Evolutionary conservation across 495 filamentous ascomycete species (phyloP), one percentile per base, ranked within the genome.

Genomic region (Lophiostoma macrostomum): DNA sequence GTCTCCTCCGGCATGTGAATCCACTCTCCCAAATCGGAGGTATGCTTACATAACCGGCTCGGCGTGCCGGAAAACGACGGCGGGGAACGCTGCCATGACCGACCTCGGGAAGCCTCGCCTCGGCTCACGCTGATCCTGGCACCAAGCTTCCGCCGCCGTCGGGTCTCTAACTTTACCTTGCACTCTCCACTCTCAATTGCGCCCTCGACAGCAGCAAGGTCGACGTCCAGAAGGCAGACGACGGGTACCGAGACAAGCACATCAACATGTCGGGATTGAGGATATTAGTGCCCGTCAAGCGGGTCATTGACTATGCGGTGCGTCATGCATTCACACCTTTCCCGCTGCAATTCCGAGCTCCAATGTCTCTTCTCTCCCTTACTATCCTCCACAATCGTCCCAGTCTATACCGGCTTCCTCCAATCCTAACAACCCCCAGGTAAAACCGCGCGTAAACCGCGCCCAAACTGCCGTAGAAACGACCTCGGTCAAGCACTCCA

Each of bases 261-360:
- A 37, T 44, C 53, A 55, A 13, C 24, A 95, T 95, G 90, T 85
- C 89, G 56, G 80, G 83, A 39, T 78, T 98, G 56, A 80, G 90
- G 68, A 96, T 98, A 69, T 76, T 98, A 54, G 93, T 98, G 16
- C 93, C 93, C 73, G 73, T 98, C 47, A 98, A 98, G 78, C 78
- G 93, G 78, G 93, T 98, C 45, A 95, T 98, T 73, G 93, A 98
- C 82, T 98, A 96, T 82, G 91, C 93, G 58, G 91, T 96, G 74
- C 69, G 84, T 71, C 58, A 23, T n/a, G n/a, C 24, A 22, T 28
- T 13, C 51, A 54, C 40, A 20, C 13, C 16, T 27, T 32, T 4
- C n/a, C 25, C 3, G 11, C 10, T 10, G 6, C 35, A 38, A 38
- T 43, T 22, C 34, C 57, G 27, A 30, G 18, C 20, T 31, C 22